phyloP scores from a whole-genome alignment of 2,329 filamentous ascomycete species.

The Cladosporium halotolerans region DNA sequence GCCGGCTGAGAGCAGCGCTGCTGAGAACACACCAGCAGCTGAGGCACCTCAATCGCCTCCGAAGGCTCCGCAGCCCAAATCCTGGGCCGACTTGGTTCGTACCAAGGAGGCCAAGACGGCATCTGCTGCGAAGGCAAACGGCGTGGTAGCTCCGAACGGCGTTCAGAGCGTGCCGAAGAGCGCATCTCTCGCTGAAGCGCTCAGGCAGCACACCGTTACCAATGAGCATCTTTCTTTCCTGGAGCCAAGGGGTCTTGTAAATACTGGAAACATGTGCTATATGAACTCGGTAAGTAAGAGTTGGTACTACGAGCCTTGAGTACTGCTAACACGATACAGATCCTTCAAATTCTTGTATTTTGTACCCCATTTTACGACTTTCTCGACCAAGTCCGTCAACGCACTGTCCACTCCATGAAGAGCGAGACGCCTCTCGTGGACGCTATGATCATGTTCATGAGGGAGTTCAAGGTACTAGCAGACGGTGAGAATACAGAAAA shows the following conservation, averaged over 20 bases:
- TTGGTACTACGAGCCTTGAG: not conserved
- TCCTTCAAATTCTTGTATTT: conserved; percentile 91
- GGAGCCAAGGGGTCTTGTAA: conserved; percentile 87
- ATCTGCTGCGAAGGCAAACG: conserved; percentile 22
- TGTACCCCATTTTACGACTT: conserved; percentile 94
- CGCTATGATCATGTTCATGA: conserved; percentile 95
- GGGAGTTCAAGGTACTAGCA: conserved; percentile 81
- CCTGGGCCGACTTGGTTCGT: conserved; percentile 64
- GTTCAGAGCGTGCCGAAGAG: conserved; percentile 39
- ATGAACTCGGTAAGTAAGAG: conserved; percentile 83
- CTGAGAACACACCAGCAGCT: conserved; percentile 14
- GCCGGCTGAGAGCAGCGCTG: not conserved
- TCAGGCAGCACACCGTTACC: conserved; percentile 65
- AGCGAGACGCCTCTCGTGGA: conserved; percentile 90
- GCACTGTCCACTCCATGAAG: conserved; percentile 85
- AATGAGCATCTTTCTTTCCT: conserved; percentile 70
- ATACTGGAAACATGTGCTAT: conserved; percentile 99
- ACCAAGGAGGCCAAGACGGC: conserved; percentile 36
- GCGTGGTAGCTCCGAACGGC: conserved; percentile 20
- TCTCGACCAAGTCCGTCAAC: conserved; percentile 76
- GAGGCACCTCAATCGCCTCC: conserved; percentile 39
- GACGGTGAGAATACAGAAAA: conserved; percentile 69
- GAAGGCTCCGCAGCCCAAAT: conserved; percentile 40
- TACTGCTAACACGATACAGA: conserved; percentile 44
- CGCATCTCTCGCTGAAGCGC: conserved; percentile 64